A percentile compares a stretch with the other conserved stretches of the same genome.
phyloP scores from a whole-genome alignment of 257 asterid genomes.

The Capsicum pubescens region DNA sequence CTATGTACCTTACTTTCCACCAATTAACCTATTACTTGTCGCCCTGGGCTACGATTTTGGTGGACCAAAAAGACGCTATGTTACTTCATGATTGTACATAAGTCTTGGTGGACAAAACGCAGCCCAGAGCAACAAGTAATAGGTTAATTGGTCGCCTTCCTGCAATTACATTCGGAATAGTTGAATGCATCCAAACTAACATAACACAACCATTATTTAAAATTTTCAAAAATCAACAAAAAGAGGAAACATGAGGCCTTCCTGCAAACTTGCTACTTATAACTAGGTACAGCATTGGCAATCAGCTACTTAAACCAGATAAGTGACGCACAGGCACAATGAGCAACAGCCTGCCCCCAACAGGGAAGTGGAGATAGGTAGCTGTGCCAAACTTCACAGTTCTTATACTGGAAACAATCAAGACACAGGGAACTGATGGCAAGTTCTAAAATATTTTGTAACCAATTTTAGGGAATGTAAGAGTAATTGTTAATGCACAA shows the following conservation, averaged over 20 bases:
- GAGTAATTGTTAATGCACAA: slow-evolving; percentile 24
- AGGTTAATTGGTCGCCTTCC: too few species aligned
- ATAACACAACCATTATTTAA: background rate
- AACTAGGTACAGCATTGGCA: background rate
- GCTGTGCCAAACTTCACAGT: slow-evolving; percentile 3
- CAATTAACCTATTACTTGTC: too few species aligned
- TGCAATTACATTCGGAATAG: too few species aligned
- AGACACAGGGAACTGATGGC: background rate
- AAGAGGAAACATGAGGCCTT: background rate
- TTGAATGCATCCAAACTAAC: background rate
- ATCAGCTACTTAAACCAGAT: background rate
- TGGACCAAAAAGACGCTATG: too few species aligned
- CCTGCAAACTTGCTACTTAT: background rate
- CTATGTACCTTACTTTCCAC: too few species aligned
- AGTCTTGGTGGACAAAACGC: background rate
- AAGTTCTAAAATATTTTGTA: background rate
- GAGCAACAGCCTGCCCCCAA: background rate
- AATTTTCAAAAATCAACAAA: background rate
- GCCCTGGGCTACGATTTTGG: too few species aligned
- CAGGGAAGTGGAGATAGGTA: background rate
- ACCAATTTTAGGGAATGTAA: background rate
- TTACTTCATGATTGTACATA: background rate
- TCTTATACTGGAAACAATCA: background rate
- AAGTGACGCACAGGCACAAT: background rate
- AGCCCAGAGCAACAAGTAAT: too few species aligned